Base-by-base conservation (phyloP, 1,139 yeast species). In the Zygosaccharomyces pseudobailii region DNA sequence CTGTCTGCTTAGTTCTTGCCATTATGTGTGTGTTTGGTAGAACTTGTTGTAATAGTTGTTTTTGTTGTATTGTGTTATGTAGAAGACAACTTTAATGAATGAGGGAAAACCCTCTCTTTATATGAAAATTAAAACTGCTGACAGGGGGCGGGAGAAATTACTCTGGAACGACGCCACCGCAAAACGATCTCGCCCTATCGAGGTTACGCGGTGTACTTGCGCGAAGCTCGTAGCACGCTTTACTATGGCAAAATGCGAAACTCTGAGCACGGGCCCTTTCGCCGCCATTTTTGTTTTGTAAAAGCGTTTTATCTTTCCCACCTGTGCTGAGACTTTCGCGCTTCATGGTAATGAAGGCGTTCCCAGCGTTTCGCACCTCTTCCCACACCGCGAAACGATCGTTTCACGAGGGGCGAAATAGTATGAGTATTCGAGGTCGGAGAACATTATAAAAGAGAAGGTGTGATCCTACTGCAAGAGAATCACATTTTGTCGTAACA, bases 1-100 rank as follows among this genome's bases (percentile, higher is more conserved):
- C 96, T 61, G 97, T 89, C 81, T 90, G 96, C 78, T 90, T 89
- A 61, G 96, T 89, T 86, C 97, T 89, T 73, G 97, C 97, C 97
- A 89, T 89, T 74, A 58, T 45, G 45, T 1, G 17, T 24, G 27
- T 24, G 27, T 24, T 24, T 1, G 27, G 8, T 24, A 6, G 27
- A 24, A 24, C 27, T 30, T n/a, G 51, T 46, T 36, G 45, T 47
- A 28, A n/a, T 8, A 33, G 36, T 39, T 6, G n/a, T n/a, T 42
- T 5, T 25, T 5, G 7, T 33, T 1, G 4, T 35, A 8, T 1
- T 10, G 27, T 23, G 5, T 13, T 7, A 4, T 19, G 24, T 17
- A 31, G 6, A 22, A 42, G 25, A 39, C 9, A 28, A 19, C 19
- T 13, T 2, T 7, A 20, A 4, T 20, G 23, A 9, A 3, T 5